phyloP scores from a whole-genome alignment of 495 filamentous ascomycete species.

The Aspergillus nidulans region DNA sequence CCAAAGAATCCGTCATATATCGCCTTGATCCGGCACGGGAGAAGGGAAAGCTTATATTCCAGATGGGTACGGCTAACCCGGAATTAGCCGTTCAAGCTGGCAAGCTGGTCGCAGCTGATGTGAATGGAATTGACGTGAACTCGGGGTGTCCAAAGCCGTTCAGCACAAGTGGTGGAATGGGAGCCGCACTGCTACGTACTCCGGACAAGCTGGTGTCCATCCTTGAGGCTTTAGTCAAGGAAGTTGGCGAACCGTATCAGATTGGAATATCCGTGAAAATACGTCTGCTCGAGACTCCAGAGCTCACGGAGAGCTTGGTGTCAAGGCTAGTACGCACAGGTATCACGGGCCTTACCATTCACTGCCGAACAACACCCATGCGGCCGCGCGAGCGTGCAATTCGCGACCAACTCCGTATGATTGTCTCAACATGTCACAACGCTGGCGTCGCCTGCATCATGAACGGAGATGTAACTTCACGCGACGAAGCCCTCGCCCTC shows the following conservation, averaged over 20 bases:
- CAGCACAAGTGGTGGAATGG: conserved; percentile 87
- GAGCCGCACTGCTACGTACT: conserved; percentile 76
- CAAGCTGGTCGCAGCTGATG: conserved; percentile 74
- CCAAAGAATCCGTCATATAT: conserved; percentile 72
- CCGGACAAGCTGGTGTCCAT: conserved; percentile 82
- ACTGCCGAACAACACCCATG: conserved; percentile 96
- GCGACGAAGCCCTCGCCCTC: conserved; percentile 62
- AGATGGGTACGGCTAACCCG: conserved; percentile 82
- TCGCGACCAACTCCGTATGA: conserved; percentile 76
- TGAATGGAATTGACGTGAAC: conserved; percentile 93
- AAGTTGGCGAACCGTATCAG: conserved; percentile 68
- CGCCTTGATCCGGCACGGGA: conserved; percentile 75
- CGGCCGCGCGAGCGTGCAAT: conserved; percentile 83
- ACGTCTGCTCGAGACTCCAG: conserved; percentile 71
- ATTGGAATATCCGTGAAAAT: conserved; percentile 97
- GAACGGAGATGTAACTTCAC: conserved; percentile 83
- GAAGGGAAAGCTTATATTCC: conserved; percentile 71
- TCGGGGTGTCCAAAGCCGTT: conserved; percentile 97
- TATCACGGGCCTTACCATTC: conserved; percentile 86
- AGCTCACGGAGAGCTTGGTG: conserved; percentile 70
- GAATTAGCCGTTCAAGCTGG: conserved; percentile 78
- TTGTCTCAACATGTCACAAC: conserved; percentile 69
- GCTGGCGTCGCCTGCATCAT: conserved; percentile 85
- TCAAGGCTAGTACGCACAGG: conserved; percentile 72
- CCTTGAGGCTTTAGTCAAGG: conserved; percentile 69